A percentile compares a stretch with the other conserved stretches of the same genome.
Evolutionary conservation across 2,329 filamentous ascomycete genomes (phyloP).

Genomic region (Leptodontidium sp.): DNA sequence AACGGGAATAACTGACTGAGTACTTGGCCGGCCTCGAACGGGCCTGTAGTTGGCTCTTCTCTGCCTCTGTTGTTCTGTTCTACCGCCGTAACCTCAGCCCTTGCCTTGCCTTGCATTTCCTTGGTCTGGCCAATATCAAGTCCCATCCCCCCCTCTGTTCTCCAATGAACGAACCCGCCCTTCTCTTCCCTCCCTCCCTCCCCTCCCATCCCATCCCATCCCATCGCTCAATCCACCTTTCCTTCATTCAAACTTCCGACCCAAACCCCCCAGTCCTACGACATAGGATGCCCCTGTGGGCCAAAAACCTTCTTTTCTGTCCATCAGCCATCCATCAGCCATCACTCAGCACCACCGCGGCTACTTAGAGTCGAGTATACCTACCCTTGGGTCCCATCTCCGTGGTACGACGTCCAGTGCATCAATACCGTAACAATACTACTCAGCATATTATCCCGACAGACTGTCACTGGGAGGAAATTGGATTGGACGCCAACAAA

Average conservation of each 20-base stretch:
- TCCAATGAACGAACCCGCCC: slow-evolving; percentile 3
- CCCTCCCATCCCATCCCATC: slow-evolving; percentile 12
- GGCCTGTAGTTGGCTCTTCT: not conserved
- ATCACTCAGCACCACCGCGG: slow-evolving; percentile 22
- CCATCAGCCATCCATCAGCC: slow-evolving; percentile 26
- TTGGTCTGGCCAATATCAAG: slow-evolving; percentile 2
- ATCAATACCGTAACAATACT: not conserved
- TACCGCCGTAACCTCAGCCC: not conserved
- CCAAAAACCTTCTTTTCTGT: slow-evolving; percentile 16
- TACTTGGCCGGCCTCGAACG: not conserved
- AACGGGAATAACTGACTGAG: not conserved
- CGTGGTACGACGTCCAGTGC: slow-evolving; percentile 5
- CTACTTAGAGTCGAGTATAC: slow-evolving; percentile 8
- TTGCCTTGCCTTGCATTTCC: not conserved
- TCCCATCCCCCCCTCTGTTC: not conserved
- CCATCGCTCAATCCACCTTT: slow-evolving; percentile 4
- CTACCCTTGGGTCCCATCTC: slow-evolving; percentile 3
- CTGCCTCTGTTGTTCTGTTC: not conserved
- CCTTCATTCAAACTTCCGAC: slow-evolving; percentile 3
- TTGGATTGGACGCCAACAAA: not conserved
- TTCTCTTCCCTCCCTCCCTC: slow-evolving; percentile 6
- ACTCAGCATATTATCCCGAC: slow-evolving; percentile 5
- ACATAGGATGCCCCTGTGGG: slow-evolving; percentile 25
- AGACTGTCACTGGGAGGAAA: slow-evolving; percentile 6
- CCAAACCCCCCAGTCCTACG: slow-evolving; percentile 5